These are phyloP conservation scores for Magnolia kwangsiensis DNA, from an alignment of 164 flowering plant genomes.

Conservation along the genomic window DNA sequence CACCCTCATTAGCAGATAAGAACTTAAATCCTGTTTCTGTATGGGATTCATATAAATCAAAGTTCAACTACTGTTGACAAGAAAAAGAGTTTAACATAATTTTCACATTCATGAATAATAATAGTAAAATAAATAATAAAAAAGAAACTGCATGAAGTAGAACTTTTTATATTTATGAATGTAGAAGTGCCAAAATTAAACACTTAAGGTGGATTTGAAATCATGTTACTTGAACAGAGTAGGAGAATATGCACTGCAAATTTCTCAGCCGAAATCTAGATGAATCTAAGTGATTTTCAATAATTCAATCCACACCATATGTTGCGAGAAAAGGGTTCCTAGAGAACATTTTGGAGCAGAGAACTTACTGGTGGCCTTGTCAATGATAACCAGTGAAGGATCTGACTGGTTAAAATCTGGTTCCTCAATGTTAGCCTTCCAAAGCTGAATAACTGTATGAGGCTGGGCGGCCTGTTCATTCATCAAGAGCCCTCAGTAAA, in stretches of 20 bases:
- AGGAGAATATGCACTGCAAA: neutral
- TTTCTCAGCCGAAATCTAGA: too few species aligned
- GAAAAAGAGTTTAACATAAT: neutral
- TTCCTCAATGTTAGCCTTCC: slow-evolving; percentile 82
- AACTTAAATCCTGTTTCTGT: slow-evolving; percentile 67
- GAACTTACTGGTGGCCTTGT: neutral
- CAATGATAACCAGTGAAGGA: slow-evolving; percentile 50
- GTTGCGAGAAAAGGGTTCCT: neutral
- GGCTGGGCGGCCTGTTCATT: slow-evolving; percentile 74
- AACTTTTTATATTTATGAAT: too few species aligned
- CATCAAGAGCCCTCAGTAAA: slow-evolving; percentile 3
- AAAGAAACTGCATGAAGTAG: too few species aligned
- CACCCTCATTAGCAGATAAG: slow-evolving; percentile 60
- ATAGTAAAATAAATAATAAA: too few species aligned
- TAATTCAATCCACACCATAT: too few species aligned
- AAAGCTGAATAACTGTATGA: slow-evolving; percentile 57
- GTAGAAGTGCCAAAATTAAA: too few species aligned
- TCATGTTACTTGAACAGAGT: too few species aligned
- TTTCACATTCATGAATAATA: neutral
- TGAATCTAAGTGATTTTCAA: too few species aligned
- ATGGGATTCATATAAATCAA: slow-evolving; percentile 8
- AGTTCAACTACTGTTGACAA: neutral
- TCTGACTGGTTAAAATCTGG: slow-evolving; percentile 62
- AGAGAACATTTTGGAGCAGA: neutral
- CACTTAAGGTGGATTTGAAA: too few species aligned